Evolutionary conservation across 805 yeast species (phyloP).

Genomic region (Ogataea chonburiensis): DNA sequence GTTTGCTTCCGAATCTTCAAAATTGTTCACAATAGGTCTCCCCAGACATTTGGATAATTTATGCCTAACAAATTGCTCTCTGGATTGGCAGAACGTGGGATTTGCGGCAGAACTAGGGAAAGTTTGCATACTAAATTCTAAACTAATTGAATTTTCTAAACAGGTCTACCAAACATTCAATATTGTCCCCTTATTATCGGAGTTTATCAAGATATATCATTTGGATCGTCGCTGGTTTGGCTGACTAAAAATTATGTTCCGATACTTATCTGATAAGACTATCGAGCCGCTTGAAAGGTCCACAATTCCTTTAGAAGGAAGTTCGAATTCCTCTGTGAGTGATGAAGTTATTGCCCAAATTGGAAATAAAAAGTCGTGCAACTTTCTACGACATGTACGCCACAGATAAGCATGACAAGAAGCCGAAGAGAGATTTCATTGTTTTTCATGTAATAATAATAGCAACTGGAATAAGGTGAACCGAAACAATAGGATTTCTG

Average conservation of each 20-base stretch:
- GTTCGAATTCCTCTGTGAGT: background rate
- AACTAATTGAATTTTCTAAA: slow-evolving; percentile 5
- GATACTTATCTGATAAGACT: slow-evolving; percentile 5
- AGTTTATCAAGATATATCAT: slow-evolving; percentile 20
- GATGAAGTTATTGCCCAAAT: slow-evolving; percentile 3
- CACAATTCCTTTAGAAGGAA: background rate
- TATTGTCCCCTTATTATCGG: slow-evolving; percentile 18
- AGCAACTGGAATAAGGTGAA: background rate
- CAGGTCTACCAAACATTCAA: slow-evolving; percentile 5
- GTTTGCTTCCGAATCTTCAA: slow-evolving; percentile 10
- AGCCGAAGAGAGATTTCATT: background rate
- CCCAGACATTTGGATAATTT: slow-evolving; percentile 15
- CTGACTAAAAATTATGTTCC: background rate
- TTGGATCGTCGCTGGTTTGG: slow-evolving; percentile 10
- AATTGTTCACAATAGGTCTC: slow-evolving; percentile 11
- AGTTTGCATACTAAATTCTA: slow-evolving; percentile 17
- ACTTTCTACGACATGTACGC: background rate
- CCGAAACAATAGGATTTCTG: background rate
- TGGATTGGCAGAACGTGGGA: slow-evolving; percentile 13
- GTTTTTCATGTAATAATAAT: slow-evolving; percentile 1
- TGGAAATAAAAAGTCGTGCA: slow-evolving; percentile 9
- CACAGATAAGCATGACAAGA: slow-evolving; percentile 8
- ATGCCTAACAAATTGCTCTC: slow-evolving; percentile 15
- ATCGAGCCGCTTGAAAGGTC: background rate
- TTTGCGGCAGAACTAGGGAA: slow-evolving; percentile 14